Evolutionary conservation across 2,329 filamentous ascomycete species (phyloP), one percentile per base, ranked within the genome.

Genomic region (Rhynchosporium graminicola): DNA sequence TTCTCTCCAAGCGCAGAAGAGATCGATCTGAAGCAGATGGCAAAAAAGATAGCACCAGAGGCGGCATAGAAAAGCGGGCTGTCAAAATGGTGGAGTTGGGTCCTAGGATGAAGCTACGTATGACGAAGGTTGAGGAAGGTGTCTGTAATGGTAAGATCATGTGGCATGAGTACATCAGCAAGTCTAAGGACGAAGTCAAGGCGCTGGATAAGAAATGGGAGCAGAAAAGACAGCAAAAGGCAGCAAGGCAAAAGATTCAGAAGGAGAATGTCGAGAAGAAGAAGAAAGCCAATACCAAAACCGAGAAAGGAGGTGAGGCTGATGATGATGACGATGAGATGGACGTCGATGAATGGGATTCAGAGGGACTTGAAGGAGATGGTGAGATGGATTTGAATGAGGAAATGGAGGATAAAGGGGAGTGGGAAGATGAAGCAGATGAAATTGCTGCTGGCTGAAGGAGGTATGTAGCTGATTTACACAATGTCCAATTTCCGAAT

Each of bases 51-150:
- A 73, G 69, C 1, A 66, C 68, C 58, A 66, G 70, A 63, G 64
- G 65, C 62, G 67, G 69, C 47, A 70, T 77, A 33, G 91, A 97
- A 77, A 91, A 91, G 70, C 86, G 92, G 50, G 93, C 91, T 0
- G 91, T 99, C 28, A 97, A 96, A 75, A 81, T 99, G 6, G 88
- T 96, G 3, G 95, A 99, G 77, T 80, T 99, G 0, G 95, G 95
- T 0, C 95, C 95, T 1, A 86, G 95, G 59, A 88, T 99, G 89
- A 89, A 86, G 64, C 79, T 99, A 46, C 87, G 94, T 38, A 80
- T 99, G 77, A 93, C 92, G 60, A 99, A 99, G 79, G 93, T 99
- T 4, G 95, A 99, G 74, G 95, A 99, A 70, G 95, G 94, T 1
- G 77, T 98, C 6, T 97, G 92, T 71, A 83, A 85, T 31, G 95